A percentile compares a stretch with the other conserved stretches of the same genome.
phyloP scores from a whole-genome alignment of 1,139 yeast genomes.

The Pichia sp. region DNA sequence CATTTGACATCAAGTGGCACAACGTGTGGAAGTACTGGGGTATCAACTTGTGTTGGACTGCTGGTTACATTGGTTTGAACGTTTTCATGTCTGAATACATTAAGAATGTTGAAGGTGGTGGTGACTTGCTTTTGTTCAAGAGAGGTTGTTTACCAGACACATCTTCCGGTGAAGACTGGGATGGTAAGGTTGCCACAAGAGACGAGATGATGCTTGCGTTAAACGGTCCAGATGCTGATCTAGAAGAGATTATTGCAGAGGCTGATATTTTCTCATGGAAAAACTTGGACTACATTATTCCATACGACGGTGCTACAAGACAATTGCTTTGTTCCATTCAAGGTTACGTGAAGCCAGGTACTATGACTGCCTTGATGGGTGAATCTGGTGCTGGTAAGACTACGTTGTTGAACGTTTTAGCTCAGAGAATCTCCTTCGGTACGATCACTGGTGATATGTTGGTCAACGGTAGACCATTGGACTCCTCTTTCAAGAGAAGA shows the following conservation, averaged over 20 bases:
- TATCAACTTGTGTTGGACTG: constrained; percentile 44
- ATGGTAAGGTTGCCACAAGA: constrained; percentile 18
- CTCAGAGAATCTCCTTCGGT: constrained; percentile 49
- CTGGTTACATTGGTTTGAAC: constrained; percentile 33
- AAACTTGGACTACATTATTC: constrained; percentile 36
- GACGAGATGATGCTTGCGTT: constrained; percentile 16
- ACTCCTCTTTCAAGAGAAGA: constrained; percentile 43
- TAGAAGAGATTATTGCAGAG: constrained; percentile 22
- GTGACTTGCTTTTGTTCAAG: constrained; percentile 16
- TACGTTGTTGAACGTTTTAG: constrained; percentile 53
- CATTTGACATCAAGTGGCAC: constrained; percentile 38
- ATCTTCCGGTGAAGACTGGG: constrained; percentile 16
- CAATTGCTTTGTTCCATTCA: constrained; percentile 37
- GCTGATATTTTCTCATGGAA: constrained; percentile 44
- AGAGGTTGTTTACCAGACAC: constrained; percentile 17
- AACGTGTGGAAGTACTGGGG: constrained; percentile 52
- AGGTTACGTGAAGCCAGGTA: constrained; percentile 56
- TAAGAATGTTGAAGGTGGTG: constrained; percentile 17
- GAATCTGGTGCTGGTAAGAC: constrained; percentile 73
- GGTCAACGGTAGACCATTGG: constrained; percentile 47
- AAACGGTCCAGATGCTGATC: constrained; percentile 16
- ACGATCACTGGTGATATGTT: constrained; percentile 50
- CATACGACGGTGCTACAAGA: constrained; percentile 38
- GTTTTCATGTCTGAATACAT: constrained; percentile 40
- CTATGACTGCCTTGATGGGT: constrained; percentile 60